Conservation (phyloP, 2,329 filamentous ascomycete species). For the Penicillium sp. region DNA sequence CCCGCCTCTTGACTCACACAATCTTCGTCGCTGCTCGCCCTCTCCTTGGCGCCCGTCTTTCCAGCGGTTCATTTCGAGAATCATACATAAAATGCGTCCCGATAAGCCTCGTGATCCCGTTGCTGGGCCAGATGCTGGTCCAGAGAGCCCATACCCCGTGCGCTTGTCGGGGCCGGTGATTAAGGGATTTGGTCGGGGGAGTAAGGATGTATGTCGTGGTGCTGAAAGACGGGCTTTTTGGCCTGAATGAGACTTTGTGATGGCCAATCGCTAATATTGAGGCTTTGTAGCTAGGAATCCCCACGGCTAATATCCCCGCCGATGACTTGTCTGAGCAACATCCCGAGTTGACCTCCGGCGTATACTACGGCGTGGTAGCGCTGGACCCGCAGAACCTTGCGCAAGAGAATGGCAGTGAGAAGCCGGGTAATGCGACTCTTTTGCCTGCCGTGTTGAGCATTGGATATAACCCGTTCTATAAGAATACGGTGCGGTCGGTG, state of each 20-base stretch:
- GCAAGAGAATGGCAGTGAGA: conserved; percentile 27
- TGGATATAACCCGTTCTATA: conserved; percentile 97
- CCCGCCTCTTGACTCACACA: conserved; percentile 7
- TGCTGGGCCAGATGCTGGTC: conserved; percentile 75
- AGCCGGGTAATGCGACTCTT: conserved; percentile 48
- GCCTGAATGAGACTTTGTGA: not conserved
- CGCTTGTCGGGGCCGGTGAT: conserved; percentile 86
- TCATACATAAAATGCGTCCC: conserved; percentile 50
- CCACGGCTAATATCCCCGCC: conserved; percentile 85
- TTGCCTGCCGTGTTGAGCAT: conserved; percentile 93
- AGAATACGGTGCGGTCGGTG: conserved; percentile 83
- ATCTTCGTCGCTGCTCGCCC: not conserved
- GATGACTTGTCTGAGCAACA: conserved; percentile 66
- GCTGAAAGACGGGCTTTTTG: not conserved
- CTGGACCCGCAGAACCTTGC: conserved; percentile 59
- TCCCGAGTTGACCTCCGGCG: conserved; percentile 71
- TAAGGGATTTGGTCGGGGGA: conserved; percentile 90
- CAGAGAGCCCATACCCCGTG: conserved; percentile 79
- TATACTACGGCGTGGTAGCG: conserved; percentile 92
- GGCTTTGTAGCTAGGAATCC: conserved; percentile 79
- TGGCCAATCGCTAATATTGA: conserved; percentile 11
- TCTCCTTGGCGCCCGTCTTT: not conserved
- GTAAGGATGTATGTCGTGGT: conserved; percentile 72
- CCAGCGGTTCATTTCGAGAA: not conserved
- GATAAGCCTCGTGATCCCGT: conserved; percentile 68